phyloP scores from a whole-genome alignment of 306 rosid genomes.

The Herpetospermum pedunculosum region DNA sequence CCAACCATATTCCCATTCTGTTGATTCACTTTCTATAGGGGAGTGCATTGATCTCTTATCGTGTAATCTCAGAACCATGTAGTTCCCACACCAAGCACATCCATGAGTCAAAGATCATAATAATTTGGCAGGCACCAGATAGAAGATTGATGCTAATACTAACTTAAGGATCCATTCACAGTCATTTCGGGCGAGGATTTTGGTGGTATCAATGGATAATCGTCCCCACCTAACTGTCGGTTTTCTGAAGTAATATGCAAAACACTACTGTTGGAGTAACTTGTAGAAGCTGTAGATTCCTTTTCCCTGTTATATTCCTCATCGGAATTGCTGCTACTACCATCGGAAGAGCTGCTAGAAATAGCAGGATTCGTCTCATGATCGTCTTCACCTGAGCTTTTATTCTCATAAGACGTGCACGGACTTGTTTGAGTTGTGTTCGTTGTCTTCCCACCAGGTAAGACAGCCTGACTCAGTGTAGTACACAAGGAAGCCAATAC shows the following conservation, averaged over 20 bases:
- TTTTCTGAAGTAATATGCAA: constrained; percentile 42
- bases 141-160: not conserved
- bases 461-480: constrained; percentile 64
- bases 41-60: not conserved
- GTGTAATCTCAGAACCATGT: not conserved
- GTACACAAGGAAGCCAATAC: constrained; percentile 67
- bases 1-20: not conserved
- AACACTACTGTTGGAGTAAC: constrained; percentile 35
- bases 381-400: constrained; percentile 20
- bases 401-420: constrained; percentile 30
- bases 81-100: constrained; percentile 3
- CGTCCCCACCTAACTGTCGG: constrained; percentile 58
- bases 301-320: constrained; percentile 52
- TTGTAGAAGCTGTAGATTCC: constrained; percentile 39
- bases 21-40: not conserved
- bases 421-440: constrained; percentile 16
- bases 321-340: constrained; percentile 16
- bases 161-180: constrained; percentile 53
- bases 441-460: constrained; percentile 53
- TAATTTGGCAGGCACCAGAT: not conserved
- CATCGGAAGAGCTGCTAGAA: constrained; percentile 29
- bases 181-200: constrained; percentile 82
- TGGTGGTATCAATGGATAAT: constrained; percentile 53
- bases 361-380: constrained; percentile 29
- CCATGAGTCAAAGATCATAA: not conserved